A percentile compares a stretch with the other conserved stretches of the same genome.
phyloP scores from a whole-genome alignment of 192 early-diverging fungal species.

The Backusella morwellensis region DNA sequence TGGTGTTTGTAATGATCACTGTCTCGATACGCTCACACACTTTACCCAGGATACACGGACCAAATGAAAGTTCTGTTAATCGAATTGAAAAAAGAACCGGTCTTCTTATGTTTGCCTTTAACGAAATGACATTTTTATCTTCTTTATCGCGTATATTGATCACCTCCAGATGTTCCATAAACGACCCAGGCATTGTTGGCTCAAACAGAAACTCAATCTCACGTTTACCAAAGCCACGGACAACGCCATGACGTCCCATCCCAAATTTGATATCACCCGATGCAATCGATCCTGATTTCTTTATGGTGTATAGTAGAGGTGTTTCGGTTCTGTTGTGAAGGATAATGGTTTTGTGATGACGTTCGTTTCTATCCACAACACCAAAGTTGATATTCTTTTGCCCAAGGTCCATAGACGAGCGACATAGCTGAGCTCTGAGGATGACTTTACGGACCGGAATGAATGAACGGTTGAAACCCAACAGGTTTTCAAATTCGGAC shows the following conservation, averaged over 20 bases:
- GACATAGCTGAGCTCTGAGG: constrained; percentile 76
- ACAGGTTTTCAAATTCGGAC: constrained; percentile 71
- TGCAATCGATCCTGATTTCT: constrained; percentile 93
- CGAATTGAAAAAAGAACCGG: constrained; percentile 85
- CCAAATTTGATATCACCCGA: constrained; percentile 83
- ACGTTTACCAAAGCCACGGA: constrained; percentile 84
- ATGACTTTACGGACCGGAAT: constrained; percentile 90
- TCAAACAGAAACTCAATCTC: constrained; percentile 92
- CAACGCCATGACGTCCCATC: constrained; percentile 78
- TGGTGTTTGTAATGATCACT: constrained; percentile 81
- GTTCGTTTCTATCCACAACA: constrained; percentile 78
- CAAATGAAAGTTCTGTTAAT: constrained; percentile 71
- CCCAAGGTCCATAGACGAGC: constrained; percentile 88
- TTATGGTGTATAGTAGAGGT: constrained; percentile 86
- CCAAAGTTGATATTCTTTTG: constrained; percentile 98
- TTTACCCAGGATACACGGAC: constrained; percentile 57
- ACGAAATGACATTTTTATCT: constrained; percentile 70
- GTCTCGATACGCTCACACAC: constrained; percentile 47
- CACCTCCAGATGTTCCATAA: constrained; percentile 80
- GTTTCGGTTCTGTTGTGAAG: constrained; percentile 88
- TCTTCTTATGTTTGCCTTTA: constrained; percentile 89
- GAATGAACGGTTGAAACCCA: constrained; percentile 46
- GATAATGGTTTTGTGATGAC: constrained; percentile 80
- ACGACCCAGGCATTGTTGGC: constrained; percentile 82
- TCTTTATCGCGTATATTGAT: constrained; percentile 85